Conservation (phyloP, 768 basidiomycete species). For the Pulveroboletus ravenelii region DNA sequence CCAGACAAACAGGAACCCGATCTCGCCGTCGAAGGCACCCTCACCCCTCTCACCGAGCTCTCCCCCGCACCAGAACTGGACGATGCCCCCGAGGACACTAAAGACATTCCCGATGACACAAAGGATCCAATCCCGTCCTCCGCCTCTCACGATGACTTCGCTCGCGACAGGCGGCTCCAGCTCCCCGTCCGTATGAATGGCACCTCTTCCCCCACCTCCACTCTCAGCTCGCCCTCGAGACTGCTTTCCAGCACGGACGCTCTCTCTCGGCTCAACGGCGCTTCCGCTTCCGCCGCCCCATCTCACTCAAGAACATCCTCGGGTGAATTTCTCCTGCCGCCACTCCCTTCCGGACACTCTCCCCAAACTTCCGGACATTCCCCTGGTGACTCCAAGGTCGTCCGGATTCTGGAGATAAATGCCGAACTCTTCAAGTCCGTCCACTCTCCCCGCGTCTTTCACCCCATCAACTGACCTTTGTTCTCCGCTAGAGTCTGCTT, state of each 20-base stretch:
- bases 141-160: slow-evolving; percentile 14
- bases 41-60: slow-evolving; percentile 74
- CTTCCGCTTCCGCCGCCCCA: slow-evolving; percentile 11
- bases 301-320: slow-evolving; percentile 28
- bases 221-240: slow-evolving; percentile 18
- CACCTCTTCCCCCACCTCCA: slow-evolving; percentile 17
- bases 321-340: slow-evolving; percentile 27
- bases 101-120: slow-evolving; percentile 36
- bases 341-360: slow-evolving; percentile 25
- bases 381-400: slow-evolving; percentile 41
- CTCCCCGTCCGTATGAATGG: slow-evolving; percentile 22
- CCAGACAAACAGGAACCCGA: slow-evolving; percentile 32
- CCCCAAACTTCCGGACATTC: slow-evolving; percentile 3
- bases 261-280: slow-evolving; percentile 21
- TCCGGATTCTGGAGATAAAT: slow-evolving; percentile 62
- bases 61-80: slow-evolving; percentile 62
- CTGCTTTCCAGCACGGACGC: slow-evolving; percentile 19
- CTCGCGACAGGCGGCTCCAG: slow-evolving; percentile 18
- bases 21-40: slow-evolving; percentile 40
- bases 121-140: slow-evolving; percentile 16
- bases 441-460: neutral
- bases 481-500: slow-evolving; percentile 47
- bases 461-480: slow-evolving; percentile 1
- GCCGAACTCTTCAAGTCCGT: slow-evolving; percentile 63
- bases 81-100: slow-evolving; percentile 30